A percentile compares a stretch with the other conserved stretches of the same genome.
Evolutionary conservation across 352 stramenopile genomes (phyloP).

Genomic region (Pythium apleroticum): DNA sequence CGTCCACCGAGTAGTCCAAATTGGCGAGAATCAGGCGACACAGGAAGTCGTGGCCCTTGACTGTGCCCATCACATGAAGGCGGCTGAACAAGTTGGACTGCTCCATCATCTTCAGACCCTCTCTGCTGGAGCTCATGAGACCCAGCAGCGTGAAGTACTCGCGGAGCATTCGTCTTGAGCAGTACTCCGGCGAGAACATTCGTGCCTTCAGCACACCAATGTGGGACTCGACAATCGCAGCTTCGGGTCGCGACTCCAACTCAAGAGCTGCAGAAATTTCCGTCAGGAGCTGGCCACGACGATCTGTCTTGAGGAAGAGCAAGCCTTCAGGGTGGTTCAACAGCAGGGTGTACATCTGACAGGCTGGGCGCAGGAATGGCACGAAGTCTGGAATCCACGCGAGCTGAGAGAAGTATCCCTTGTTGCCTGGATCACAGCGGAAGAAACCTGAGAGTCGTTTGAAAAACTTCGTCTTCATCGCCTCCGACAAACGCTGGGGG

Average conservation of each 20-base stretch:
- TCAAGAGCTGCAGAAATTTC: constrained; percentile 86
- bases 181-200: constrained; percentile 89
- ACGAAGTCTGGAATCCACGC: constrained; percentile 90
- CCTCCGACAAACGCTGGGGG: constrained; percentile 80
- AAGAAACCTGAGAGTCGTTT: constrained; percentile 90
- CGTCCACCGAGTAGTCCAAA: constrained; percentile 87
- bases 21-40: constrained; percentile 87
- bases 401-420: constrained; percentile 87
- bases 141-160: constrained; percentile 89
- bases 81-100: constrained; percentile 89
- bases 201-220: constrained; percentile 84
- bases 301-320: constrained; percentile 87
- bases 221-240: constrained; percentile 86
- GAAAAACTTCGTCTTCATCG: constrained; percentile 93
- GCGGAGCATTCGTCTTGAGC: constrained; percentile 83
- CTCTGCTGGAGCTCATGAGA: constrained; percentile 88
- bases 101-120: constrained; percentile 91
- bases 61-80: constrained; percentile 85
- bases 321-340: constrained; percentile 86
- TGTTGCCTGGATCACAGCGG: constrained; percentile 87
- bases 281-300: constrained; percentile 77
- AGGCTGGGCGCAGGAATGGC: constrained; percentile 84
- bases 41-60: constrained; percentile 88
- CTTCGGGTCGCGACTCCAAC: constrained; percentile 80
- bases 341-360: constrained; percentile 88